phyloP scores from a whole-genome alignment of 2,329 filamentous ascomycete genomes.

The Fusarium keratoplasticum region DNA sequence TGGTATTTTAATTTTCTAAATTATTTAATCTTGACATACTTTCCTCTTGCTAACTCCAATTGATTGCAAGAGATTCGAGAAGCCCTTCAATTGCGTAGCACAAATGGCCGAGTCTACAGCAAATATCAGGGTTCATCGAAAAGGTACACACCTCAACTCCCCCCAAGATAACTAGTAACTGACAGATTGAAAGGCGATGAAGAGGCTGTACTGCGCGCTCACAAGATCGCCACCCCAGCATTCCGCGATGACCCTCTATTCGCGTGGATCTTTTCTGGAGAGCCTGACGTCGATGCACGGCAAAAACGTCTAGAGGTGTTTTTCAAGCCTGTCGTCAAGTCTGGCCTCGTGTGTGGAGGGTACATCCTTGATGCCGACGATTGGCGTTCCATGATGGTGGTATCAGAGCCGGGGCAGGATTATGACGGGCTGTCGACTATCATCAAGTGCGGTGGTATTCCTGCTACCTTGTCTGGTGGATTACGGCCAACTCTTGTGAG shows the following conservation, averaged over 20 bases:
- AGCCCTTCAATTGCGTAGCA: neutral
- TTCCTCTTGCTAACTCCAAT: neutral
- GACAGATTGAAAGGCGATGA: neutral
- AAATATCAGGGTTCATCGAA: neutral
- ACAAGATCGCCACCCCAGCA: conserved; percentile 5
- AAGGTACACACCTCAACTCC: neutral
- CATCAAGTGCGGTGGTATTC: conserved; percentile 3
- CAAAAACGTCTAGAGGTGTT: conserved; percentile 9
- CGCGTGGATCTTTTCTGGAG: conserved; percentile 13
- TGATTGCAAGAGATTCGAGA: neutral
- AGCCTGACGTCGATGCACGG: neutral
- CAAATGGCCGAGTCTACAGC: neutral
- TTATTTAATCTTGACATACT: neutral
- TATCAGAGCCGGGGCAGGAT: conserved; percentile 20
- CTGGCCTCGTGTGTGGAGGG: conserved; percentile 3
- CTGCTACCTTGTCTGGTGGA: conserved; percentile 15
- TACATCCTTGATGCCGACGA: conserved; percentile 14
- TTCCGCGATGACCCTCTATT: conserved; percentile 15
- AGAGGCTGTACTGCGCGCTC: neutral
- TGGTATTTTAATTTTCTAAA: neutral
- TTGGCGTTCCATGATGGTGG: conserved; percentile 22
- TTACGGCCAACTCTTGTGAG: conserved; percentile 11
- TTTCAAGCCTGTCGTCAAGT: conserved; percentile 7
- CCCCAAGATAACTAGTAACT: neutral
- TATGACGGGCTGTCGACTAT: conserved; percentile 10